Percentiles rank a stretch among this genome's conserved stretches.
These are phyloP conservation scores for Amanita rubescens DNA, from an alignment of 768 basidiomycete genomes.

Conservation along the genomic window DNA sequence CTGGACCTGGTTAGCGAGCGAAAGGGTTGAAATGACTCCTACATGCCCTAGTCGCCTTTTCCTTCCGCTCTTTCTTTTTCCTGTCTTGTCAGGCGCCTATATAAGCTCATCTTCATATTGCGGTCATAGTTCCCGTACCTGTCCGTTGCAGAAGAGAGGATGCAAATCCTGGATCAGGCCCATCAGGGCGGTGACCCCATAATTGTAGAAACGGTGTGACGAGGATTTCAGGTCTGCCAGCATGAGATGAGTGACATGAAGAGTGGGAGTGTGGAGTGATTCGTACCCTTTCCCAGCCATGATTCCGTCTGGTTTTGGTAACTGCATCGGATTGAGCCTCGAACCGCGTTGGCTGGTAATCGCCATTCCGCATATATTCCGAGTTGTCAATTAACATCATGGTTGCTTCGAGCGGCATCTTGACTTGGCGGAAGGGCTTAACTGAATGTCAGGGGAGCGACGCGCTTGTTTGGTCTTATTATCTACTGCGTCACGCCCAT, in stretches of 20 bases:
- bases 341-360: conserved; percentile 81
- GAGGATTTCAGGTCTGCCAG: conserved; percentile 83
- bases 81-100: neutral
- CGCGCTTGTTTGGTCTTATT: conserved; percentile 13
- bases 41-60: neutral
- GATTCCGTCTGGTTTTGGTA: conserved; percentile 88
- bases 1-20: too few relatives aligned
- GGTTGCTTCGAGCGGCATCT: conserved; percentile 95
- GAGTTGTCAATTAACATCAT: conserved; percentile 98
- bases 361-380: conserved; percentile 94
- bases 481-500: too few relatives aligned
- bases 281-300: conserved; percentile 95
- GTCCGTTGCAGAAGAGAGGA: neutral
- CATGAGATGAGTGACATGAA: neutral
- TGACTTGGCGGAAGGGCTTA: conserved; percentile 20
- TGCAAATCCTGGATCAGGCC: neutral
- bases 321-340: conserved; percentile 91
- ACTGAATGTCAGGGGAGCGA: conserved; percentile 14
- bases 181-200: neutral
- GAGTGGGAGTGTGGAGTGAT: too few relatives aligned
- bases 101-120: too few relatives aligned
- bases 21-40: too few relatives aligned
- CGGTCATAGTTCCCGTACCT: neutral
- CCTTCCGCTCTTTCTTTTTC: neutral
- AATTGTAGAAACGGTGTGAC: conserved; percentile 74